phyloP scores from a whole-genome alignment of 371 early-diverging fungal species.

The Mortierella sp. region DNA sequence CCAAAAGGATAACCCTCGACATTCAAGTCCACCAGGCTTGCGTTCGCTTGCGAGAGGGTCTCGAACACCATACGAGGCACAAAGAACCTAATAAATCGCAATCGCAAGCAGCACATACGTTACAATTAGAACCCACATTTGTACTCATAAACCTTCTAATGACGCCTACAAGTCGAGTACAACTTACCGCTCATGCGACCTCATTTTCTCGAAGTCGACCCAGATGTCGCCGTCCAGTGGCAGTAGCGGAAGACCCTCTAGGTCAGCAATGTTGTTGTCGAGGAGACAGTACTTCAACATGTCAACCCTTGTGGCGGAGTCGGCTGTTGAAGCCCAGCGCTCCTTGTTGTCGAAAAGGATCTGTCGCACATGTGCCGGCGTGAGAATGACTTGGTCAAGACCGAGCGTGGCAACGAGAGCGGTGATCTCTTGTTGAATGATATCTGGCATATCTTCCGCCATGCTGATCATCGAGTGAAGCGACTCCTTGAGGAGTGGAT shows the following conservation, averaged over 20 bases:
- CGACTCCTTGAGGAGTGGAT: constrained; percentile 17
- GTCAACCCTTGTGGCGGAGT: constrained; percentile 6
- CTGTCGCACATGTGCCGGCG: constrained; percentile 13
- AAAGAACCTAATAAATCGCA: constrained; percentile 12
- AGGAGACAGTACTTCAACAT: constrained; percentile 29
- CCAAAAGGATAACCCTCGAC: neutral
- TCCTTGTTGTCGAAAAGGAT: constrained; percentile 14
- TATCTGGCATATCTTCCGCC: constrained; percentile 4
- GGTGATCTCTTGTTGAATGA: neutral
- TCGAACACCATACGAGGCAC: neutral
- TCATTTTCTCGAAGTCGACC: constrained; percentile 24
- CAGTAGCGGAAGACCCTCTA: constrained; percentile 33
- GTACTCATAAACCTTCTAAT: neutral
- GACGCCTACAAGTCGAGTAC: no score
- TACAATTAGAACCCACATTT: neutral
- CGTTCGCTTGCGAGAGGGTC: constrained; percentile 17
- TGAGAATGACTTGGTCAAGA: constrained; percentile 24
- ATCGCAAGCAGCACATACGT: no score
- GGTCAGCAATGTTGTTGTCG: constrained; percentile 20
- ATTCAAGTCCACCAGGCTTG: constrained; percentile 18
- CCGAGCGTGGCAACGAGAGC: neutral
- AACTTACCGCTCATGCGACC: constrained; percentile 13
- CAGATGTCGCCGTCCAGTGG: constrained; percentile 29
- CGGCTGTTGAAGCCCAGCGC: neutral
- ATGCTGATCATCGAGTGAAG: constrained; percentile 13